Evolutionary conservation across 768 basidiomycete species (phyloP).

Genomic region (Podaxis rugospora): DNA sequence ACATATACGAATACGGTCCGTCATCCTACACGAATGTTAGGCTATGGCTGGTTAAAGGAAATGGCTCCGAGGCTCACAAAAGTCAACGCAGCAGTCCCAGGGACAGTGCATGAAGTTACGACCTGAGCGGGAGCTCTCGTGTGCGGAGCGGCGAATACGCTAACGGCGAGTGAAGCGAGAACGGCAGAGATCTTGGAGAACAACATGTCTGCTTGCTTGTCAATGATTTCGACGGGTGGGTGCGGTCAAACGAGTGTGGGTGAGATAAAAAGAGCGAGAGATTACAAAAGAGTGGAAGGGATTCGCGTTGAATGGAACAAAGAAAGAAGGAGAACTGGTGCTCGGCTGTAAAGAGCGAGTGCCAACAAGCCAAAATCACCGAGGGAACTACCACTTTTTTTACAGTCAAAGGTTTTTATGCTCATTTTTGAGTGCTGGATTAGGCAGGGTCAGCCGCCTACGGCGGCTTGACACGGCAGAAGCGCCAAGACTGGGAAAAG

Average conservation of each 20-base stretch:
- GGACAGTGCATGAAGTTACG: conserved; percentile 28
- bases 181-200: conserved; percentile 7
- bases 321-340: not conserved
- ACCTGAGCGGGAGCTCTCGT: conserved; percentile 26
- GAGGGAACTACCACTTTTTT: too few species aligned
- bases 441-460: too few species aligned
- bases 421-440: too few species aligned
- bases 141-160: conserved; percentile 9
- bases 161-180: conserved; percentile 7
- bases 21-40: conserved; percentile 29
- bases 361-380: not conserved
- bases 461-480: too few species aligned
- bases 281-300: not conserved
- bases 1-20: conserved; percentile 36
- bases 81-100: conserved; percentile 36
- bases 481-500: too few species aligned
- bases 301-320: not conserved
- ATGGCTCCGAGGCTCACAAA: conserved; percentile 24
- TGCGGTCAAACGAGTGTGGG: not conserved
- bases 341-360: not conserved
- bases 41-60: not conserved
- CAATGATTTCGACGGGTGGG: not conserved
- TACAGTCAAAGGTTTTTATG: too few species aligned
- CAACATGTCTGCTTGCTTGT: not conserved
- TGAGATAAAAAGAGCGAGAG: not conserved